Base-by-base conservation (phyloP, 2,329 filamentous ascomycete genomes). In the Zasmidium cellare region DNA sequence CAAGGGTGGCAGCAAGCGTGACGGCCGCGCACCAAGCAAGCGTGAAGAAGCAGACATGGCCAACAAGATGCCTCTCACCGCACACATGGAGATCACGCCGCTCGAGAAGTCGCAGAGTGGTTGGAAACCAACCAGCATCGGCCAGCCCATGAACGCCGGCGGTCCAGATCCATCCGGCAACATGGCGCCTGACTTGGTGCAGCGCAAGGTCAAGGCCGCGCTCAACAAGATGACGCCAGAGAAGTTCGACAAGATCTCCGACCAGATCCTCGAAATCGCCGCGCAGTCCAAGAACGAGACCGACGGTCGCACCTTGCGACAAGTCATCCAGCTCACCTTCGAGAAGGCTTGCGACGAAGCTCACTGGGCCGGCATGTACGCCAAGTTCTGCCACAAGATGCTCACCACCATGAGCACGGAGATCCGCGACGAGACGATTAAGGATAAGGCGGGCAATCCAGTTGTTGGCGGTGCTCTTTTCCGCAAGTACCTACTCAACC, bases 161-260 rank as follows among this genome's bases (percentile, higher is more conserved):
- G 67, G 63, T 28, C 75, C 78, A 66, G 79, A 79, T 61, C 78
- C 71, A 53, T 67, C 77, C 56, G 79, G 80, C 51, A 83, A 90
- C 68, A 84, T 97, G 79, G 86, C 96, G 65, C 93, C 94, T 22
- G 91, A 93, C 69, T 86, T 94, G 81, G 94, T 99, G 58, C 94
- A 99, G 80, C 88, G 93, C 68, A 99, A 99, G 87, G 94, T 99
- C 74, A 99, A 99, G 87, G 89, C 92, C 64, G 90, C 90, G 61
- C 82, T 99, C 70, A 99, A 99, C 87, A 99, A 99, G 88, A 97
- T 99, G 94, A 97, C 94, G 0, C 94, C 94, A 0, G 94, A 99
- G 79, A 99, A 97, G 73, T 99, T 99, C 70, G 92, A 96, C 74
- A 92, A 88, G 79, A 96, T 99, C 67, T 86, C 94, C 6, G 90